Evolutionary conservation across 305 asterid species (phyloP).

Genomic region (Galium porrigens): DNA sequence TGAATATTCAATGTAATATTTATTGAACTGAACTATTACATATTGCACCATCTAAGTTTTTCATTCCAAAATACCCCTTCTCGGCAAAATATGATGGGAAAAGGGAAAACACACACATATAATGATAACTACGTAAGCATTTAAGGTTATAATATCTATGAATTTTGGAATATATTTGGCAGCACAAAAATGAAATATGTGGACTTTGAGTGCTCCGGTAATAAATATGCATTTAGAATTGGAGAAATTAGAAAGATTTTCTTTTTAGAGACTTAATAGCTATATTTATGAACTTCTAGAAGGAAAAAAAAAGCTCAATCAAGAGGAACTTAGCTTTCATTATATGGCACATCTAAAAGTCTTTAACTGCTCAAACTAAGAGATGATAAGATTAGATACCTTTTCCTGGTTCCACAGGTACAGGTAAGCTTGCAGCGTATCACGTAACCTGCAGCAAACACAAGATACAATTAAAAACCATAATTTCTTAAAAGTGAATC

Average conservation of each 20-base stretch:
- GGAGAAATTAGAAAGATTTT: not conserved
- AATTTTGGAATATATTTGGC: not conserved
- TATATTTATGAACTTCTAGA: not conserved
- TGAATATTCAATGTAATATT: not conserved
- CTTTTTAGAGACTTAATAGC: not conserved
- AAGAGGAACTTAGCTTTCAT: not conserved
- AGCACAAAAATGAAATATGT: not conserved
- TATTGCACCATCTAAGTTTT: not conserved
- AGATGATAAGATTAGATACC: conserved; percentile 24
- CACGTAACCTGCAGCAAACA: conserved; percentile 40
- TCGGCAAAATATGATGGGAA: not conserved
- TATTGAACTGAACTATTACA: not conserved
- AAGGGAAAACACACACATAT: not conserved
- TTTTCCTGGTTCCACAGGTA: conserved; percentile 30
- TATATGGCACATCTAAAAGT: not conserved
- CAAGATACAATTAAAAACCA: conserved; percentile 10
- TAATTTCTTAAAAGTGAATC: conserved; percentile 10
- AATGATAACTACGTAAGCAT: not conserved
- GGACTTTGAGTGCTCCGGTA: not conserved
- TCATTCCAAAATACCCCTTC: not conserved
- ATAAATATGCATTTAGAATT: not conserved
- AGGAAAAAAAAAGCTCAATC: not conserved
- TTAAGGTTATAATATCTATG: conserved; percentile 2
- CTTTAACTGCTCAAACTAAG: not conserved
- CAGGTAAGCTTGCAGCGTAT: conserved; percentile 48